Conservation (phyloP, 331 rosid species). For the Quercus tomentella region DNA sequence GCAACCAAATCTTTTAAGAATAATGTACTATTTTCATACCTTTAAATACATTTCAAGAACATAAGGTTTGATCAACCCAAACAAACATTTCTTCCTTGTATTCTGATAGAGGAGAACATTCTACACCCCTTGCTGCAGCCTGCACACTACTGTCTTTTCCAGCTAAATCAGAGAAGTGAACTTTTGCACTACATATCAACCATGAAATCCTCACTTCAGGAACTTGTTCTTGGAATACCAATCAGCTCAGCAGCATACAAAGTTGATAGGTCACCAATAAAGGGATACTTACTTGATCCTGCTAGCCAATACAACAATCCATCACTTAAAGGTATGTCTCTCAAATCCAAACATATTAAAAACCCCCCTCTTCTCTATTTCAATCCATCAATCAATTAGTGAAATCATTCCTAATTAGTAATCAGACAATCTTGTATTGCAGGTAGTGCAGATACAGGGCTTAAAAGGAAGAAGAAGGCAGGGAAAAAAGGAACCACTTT, state of each 20-base stretch:
- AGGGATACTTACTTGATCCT: constrained; percentile 46
- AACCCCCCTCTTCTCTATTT: neutral
- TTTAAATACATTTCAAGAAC: neutral
- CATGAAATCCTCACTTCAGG: constrained; percentile 48
- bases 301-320: constrained; percentile 22
- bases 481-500: constrained; percentile 27
- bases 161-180: neutral
- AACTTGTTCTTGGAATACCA: constrained; percentile 45
- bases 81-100: neutral
- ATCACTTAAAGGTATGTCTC: constrained; percentile 13
- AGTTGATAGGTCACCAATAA: constrained; percentile 21
- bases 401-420: neutral
- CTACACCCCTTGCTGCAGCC: neutral
- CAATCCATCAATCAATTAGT: neutral
- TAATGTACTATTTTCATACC: neutral
- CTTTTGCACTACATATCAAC: neutral
- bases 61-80: neutral
- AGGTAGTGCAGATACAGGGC: constrained; percentile 28
- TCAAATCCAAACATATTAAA: constrained; percentile 32
- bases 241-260: constrained; percentile 34
- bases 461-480: constrained; percentile 32
- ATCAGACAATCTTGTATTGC: constrained; percentile 2
- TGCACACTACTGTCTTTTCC: neutral
- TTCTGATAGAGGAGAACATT: neutral
- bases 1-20: neutral